Percentiles rank a stretch among this genome's conserved stretches.
Evolutionary conservation across 306 rosid species (phyloP).

Genomic region (Vigna trinervia): DNA sequence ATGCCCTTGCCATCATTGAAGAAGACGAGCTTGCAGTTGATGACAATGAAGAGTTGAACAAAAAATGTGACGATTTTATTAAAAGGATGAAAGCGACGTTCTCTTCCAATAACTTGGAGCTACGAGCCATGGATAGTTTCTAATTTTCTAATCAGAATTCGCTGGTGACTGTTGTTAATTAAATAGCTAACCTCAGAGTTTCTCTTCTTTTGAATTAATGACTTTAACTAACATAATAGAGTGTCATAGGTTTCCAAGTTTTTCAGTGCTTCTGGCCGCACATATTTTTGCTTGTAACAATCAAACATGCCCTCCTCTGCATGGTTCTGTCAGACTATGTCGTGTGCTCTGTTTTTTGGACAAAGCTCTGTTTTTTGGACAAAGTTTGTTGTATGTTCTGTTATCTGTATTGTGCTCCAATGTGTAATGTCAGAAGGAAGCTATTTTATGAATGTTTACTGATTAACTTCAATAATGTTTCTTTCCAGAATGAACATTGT

Average conservation of each 20-base stretch:
- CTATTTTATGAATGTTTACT: not conserved
- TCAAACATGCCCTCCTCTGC: not conserved
- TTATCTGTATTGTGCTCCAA: not conserved
- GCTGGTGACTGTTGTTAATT: conserved; percentile 20
- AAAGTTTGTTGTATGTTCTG: not conserved
- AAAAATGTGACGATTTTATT: conserved; percentile 83
- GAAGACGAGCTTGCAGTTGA: conserved; percentile 33
- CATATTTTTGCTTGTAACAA: conserved; percentile 34
- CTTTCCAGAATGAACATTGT: not conserved
- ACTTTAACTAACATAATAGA: not conserved
- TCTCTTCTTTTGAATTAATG: not conserved
- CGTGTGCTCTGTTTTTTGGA: not conserved
- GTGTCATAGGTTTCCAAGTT: not conserved
- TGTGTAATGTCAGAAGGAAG: not conserved
- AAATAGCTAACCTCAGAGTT: not conserved
- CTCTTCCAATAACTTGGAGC: conserved; percentile 38
- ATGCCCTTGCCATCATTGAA: conserved; percentile 1
- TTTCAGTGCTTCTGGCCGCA: not conserved
- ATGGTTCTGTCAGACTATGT: conserved; percentile 1
- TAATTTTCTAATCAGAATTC: conserved; percentile 28
- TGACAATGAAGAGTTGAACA: conserved; percentile 71
- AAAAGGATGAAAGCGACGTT: conserved; percentile 68
- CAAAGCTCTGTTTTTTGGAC: not conserved
- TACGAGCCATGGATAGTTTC: conserved; percentile 23
- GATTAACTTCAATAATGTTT: not conserved